Percentiles rank a stretch among this genome's conserved stretches.
phyloP scores from a whole-genome alignment of 1,284 basidiomycete species.

The Mycosarcoma mackinlayi region DNA sequence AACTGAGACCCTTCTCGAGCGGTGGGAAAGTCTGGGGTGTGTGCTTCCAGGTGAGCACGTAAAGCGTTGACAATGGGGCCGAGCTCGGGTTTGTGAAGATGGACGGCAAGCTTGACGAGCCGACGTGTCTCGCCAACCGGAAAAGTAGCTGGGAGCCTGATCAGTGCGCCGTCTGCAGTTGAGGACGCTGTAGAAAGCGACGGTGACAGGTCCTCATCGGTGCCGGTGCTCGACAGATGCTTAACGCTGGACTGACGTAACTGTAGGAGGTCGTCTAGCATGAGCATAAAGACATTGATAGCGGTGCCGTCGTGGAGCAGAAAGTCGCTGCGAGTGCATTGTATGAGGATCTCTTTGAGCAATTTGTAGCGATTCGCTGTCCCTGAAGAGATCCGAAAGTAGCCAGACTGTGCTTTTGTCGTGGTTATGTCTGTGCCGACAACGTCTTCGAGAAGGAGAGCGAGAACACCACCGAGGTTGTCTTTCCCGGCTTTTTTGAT shows the following conservation, averaged over 20 bases:
- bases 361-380: constrained; percentile 34
- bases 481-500: constrained; percentile 14
- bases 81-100: constrained; percentile 23
- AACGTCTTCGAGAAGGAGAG: constrained; percentile 33
- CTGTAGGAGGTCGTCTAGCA: constrained; percentile 34
- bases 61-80: constrained; percentile 31
- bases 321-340: constrained; percentile 18
- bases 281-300: constrained; percentile 35
- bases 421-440: constrained; percentile 21
- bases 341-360: constrained; percentile 26
- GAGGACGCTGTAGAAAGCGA: not conserved
- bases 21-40: constrained; percentile 32
- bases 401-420: constrained; percentile 16
- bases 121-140: constrained; percentile 35
- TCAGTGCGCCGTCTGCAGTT: not conserved
- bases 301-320: constrained; percentile 25
- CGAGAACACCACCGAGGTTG: constrained; percentile 26
- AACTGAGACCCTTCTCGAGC: constrained; percentile 39
- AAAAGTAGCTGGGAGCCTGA: constrained; percentile 25
- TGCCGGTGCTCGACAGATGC: too few relatives aligned
- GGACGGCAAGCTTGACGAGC: constrained; percentile 22
- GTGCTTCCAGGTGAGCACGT: constrained; percentile 25
- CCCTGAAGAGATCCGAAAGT: constrained; percentile 33
- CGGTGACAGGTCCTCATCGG: not conserved
- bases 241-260: constrained; percentile 22